A percentile compares a stretch with the other conserved stretches of the same genome.
Evolutionary conservation across 768 basidiomycete species (phyloP).

Genomic region (Coprinopsis strossmayeri): DNA sequence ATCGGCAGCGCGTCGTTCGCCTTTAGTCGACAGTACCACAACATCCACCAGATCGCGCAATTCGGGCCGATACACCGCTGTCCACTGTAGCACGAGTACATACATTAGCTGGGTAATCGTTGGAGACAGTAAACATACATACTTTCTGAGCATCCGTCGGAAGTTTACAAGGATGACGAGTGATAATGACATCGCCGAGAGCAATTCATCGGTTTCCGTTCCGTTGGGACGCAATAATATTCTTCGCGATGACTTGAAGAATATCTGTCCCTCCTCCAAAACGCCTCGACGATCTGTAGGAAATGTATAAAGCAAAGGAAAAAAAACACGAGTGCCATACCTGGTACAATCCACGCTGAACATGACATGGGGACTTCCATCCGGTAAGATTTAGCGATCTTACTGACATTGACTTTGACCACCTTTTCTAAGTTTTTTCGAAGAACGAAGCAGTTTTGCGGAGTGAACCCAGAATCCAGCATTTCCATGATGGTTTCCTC

Average conservation of each 20-base stretch:
- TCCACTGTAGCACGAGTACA: constrained; percentile 31
- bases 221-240: constrained; percentile 37
- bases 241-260: constrained; percentile 43
- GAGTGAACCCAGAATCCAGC: constrained; percentile 54
- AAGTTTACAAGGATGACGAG: constrained; percentile 64
- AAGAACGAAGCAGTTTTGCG: constrained; percentile 39
- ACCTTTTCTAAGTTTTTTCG: constrained; percentile 46
- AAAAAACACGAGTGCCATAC: too few species aligned
- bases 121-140: neutral
- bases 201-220: constrained; percentile 37
- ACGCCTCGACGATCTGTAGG: constrained; percentile 44
- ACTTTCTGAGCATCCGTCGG: constrained; percentile 66
- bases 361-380: constrained; percentile 52
- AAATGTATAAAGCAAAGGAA: neutral
- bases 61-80: constrained; percentile 44
- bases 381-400: constrained; percentile 32
- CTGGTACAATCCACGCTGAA: constrained; percentile 59
- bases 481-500: constrained; percentile 58
- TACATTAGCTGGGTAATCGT: neutral
- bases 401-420: constrained; percentile 35
- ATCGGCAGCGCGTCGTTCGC: constrained; percentile 49
- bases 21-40: constrained; percentile 48
- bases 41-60: constrained; percentile 50
- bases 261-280: constrained; percentile 48
- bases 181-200: constrained; percentile 57